phyloP scores from a whole-genome alignment of 1,139 yeast species.

The Taphrina flavorubra region DNA sequence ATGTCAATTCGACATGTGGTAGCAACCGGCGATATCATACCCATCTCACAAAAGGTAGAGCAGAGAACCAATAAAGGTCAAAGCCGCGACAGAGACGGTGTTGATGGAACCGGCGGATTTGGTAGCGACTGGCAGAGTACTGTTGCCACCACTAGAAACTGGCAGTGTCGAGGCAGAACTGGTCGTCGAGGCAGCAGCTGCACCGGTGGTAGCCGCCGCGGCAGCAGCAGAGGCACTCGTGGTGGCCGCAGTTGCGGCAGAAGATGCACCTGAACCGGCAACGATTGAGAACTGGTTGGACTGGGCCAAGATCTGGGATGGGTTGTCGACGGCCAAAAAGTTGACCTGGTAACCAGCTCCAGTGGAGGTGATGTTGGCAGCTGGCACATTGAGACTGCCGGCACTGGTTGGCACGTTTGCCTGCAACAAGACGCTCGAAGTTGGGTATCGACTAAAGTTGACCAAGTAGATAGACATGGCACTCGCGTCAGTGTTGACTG shows the following conservation, averaged over 20 bases:
- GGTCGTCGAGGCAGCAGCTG: slow-evolving; percentile 8
- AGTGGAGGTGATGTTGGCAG: slow-evolving; percentile 12
- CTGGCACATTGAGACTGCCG: slow-evolving; percentile 18
- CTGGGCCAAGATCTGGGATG: slow-evolving; percentile 40
- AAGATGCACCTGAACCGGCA: slow-evolving; percentile 16
- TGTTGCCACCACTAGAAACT: not conserved
- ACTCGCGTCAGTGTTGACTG: slow-evolving; percentile 34
- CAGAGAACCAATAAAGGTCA: not conserved
- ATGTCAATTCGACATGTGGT: not conserved
- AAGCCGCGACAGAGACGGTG: not conserved
- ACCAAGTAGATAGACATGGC: slow-evolving; percentile 33
- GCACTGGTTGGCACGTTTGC: slow-evolving; percentile 20
- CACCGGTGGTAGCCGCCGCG: slow-evolving; percentile 2
- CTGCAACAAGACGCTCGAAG: slow-evolving; percentile 9
- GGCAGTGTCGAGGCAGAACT: not conserved
- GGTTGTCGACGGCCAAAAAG: slow-evolving; percentile 26
- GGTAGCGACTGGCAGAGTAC: slow-evolving; percentile 8
- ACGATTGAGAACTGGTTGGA: slow-evolving; percentile 33
- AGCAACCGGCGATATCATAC: not conserved
- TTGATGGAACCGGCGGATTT: slow-evolving; percentile 5
- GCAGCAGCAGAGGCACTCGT: slow-evolving; percentile 2
- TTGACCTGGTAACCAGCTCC: slow-evolving; percentile 38
- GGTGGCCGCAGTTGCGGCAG: slow-evolving; percentile 12
- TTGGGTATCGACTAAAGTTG: slow-evolving; percentile 38
- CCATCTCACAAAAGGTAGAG: not conserved